phyloP scores from a whole-genome alignment of 495 filamentous ascomycete species.

The Podospora anserina region DNA sequence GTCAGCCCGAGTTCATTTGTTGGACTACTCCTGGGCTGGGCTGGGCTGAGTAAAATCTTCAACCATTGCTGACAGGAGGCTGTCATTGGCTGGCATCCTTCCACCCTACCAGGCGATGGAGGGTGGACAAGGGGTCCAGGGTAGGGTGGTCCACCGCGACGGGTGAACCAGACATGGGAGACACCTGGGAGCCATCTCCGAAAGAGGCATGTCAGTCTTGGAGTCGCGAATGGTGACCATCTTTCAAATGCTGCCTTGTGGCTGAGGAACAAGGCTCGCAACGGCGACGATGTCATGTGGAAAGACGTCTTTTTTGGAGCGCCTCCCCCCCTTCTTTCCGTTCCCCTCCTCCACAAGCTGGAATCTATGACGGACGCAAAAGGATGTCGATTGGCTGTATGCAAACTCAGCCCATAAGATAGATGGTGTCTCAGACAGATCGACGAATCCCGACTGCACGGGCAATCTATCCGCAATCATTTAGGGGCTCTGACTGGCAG shows the following conservation, averaged over 20 bases:
- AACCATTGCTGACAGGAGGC: not conserved
- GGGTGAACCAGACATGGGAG: constrained; percentile 8
- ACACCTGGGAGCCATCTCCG: constrained; percentile 1
- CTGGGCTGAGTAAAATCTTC: constrained; percentile 9
- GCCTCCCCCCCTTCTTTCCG: not conserved
- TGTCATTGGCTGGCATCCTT: constrained; percentile 21
- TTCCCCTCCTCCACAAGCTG: not conserved
- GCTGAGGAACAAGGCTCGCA: not conserved
- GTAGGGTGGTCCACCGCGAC: not conserved
- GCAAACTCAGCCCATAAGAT: not conserved
- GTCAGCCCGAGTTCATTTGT: not conserved
- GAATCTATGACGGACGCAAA: not conserved
- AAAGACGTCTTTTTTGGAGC: not conserved
- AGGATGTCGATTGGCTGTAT: not conserved
- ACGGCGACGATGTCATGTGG: not conserved
- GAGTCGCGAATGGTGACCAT: constrained; percentile 3
- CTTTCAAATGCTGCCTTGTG: constrained; percentile 15
- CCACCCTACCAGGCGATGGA: not conserved
- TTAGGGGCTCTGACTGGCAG: not conserved
- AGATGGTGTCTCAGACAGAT: constrained; percentile 8
- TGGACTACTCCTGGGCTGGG: not conserved
- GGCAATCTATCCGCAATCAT: not conserved
- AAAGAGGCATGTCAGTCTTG: constrained; percentile 13
- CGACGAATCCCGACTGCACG: not conserved
- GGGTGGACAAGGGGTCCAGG: not conserved